Base-by-base conservation (phyloP, 1,284 basidiomycete genomes). In the Tilletia caries region DNA sequence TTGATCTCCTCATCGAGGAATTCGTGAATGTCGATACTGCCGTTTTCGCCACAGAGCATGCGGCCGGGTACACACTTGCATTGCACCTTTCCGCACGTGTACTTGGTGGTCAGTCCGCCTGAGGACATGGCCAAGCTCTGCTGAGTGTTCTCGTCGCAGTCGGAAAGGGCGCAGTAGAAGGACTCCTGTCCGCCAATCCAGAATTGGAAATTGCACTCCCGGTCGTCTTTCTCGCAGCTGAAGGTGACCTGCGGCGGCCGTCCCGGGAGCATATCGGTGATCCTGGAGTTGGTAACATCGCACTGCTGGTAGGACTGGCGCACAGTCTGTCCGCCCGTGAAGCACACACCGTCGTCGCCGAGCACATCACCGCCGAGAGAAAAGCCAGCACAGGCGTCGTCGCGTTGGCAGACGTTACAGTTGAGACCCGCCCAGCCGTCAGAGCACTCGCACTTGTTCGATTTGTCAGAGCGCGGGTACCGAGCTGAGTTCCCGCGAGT, bases 231-330 rank as follows among this genome's bases (percentile, higher is more conserved):
- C 43, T 76, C 72, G 66, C 77, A 79, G 70, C 71, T n/a, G 84
- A 98, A 98, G 0, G 95, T 97, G 4, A 97, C 94, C 83, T 97
- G 93, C 0, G 95, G 93, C 33, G 91, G 91, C 32, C 93, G 88
- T 69, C 88, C 91, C 0, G 92, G 92, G 62, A 95, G 89, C 86
- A 92, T 91, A 79, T 92, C 92, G 72, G 92, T 86, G 78, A 95
- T 95, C 85, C 93, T 93, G 67, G 90, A 89, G 84, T 94, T 75
- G 18, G 95, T 98, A 33, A 98, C 95, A 82, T 97, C 89, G 85
- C 95, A 98, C 89, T 96, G 92, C 83, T 98, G 95, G 83, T 94
- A 93, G 79, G 94, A 94, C 82, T 89, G 90, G 84, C 92, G 91
- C 18, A 98, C 91, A 0, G 93, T 93, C 79, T 91, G 88, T 15